Conservation (phyloP, 345 rosid genomes). For the Citrus inodora region DNA sequence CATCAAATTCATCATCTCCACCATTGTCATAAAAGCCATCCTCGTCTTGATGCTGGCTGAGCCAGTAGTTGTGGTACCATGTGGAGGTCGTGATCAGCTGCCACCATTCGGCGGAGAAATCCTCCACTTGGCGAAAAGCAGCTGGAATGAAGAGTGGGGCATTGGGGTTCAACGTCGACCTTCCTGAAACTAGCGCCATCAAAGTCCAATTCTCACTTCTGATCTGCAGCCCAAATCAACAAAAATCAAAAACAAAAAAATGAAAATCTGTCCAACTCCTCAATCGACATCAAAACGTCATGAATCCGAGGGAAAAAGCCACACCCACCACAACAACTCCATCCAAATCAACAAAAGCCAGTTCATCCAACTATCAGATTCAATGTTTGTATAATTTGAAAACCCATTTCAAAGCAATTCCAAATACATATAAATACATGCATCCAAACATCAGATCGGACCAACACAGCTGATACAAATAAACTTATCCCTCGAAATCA, state of each 20-base stretch:
- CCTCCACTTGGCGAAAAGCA: conserved; percentile 76
- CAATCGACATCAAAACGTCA: neutral
- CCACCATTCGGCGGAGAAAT: conserved; percentile 98
- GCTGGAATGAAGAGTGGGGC: conserved; percentile 89
- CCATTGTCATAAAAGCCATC: conserved; percentile 54
- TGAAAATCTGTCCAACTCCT: neutral
- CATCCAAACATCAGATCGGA: neutral
- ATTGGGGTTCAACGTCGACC: conserved; percentile 74
- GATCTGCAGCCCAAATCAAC: neutral
- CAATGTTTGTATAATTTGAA: neutral
- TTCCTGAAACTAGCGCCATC: conserved; percentile 82
- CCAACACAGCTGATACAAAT: neutral
- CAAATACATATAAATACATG: neutral
- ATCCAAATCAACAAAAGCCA: neutral
- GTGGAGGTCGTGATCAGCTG: conserved; percentile 70
- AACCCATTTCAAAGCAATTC: neutral
- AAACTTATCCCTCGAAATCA: neutral
- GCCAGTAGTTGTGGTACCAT: conserved; percentile 86
- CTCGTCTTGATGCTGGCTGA: conserved; percentile 57
- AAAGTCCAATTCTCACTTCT: conserved; percentile 1
- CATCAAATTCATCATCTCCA: conserved; percentile 27
- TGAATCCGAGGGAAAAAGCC: neutral
- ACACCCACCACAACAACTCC: neutral
- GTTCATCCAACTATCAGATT: neutral
- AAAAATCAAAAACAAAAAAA: neutral